phyloP scores from a whole-genome alignment of 306 rosid species.

The Quercus rubra region DNA sequence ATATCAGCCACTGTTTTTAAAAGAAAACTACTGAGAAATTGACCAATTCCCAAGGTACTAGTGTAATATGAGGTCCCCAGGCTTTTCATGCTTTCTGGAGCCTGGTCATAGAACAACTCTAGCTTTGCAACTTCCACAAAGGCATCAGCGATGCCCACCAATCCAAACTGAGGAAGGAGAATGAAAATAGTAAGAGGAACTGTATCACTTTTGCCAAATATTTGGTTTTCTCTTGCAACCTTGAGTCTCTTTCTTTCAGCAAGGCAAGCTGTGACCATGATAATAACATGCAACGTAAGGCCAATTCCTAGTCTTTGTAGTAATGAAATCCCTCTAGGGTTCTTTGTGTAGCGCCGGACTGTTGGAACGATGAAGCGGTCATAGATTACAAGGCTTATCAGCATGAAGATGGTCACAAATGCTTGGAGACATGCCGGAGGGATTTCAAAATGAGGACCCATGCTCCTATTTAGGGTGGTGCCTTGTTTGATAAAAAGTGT shows the following conservation, averaged over 20 bases:
- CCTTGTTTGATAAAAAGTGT: conserved; percentile 74
- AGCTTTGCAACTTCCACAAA: conserved; percentile 68
- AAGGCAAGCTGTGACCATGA: conserved; percentile 49
- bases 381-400: conserved; percentile 52
- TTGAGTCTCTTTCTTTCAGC: conserved; percentile 54
- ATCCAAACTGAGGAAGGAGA: conserved; percentile 72
- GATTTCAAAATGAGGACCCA: conserved; percentile 58
- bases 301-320: conserved; percentile 76
- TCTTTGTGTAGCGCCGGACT: conserved; percentile 48
- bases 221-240: conserved; percentile 38
- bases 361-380: conserved; percentile 53
- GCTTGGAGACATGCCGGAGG: conserved; percentile 60
- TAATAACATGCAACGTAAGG: conserved; percentile 41
- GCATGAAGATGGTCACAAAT: conserved; percentile 56
- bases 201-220: conserved; percentile 20
- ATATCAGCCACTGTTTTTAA: conserved; percentile 49
- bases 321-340: conserved; percentile 85
- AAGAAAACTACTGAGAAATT: conserved; percentile 58
- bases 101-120: conserved; percentile 86
- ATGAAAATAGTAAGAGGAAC: conserved; percentile 71
- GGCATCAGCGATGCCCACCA: conserved; percentile 64
- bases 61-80: conserved; percentile 69
- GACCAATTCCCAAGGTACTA: conserved; percentile 57
- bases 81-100: conserved; percentile 78
- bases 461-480: conserved; percentile 47